phyloP scores from a whole-genome alignment of 768 basidiomycete species.

The Lactarius trivialis region DNA sequence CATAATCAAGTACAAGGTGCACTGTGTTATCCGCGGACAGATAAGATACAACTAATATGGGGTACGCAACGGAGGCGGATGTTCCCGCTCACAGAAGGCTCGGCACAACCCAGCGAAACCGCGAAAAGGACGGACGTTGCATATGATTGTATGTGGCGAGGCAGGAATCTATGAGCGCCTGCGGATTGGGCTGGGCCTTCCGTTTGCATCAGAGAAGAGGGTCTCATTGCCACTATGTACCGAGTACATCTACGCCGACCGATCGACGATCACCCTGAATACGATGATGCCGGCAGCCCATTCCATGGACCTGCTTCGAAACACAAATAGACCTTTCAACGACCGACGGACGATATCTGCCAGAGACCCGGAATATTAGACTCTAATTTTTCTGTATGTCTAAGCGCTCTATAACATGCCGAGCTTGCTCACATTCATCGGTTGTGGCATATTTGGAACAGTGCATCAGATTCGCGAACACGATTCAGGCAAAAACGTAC shows the following conservation, averaged over 20 bases:
- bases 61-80: not conserved
- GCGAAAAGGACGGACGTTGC: not conserved
- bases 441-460: not conserved
- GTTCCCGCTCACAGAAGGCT: not conserved
- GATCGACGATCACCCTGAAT: not conserved
- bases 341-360: not conserved
- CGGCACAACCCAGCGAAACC: not conserved
- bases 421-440: not conserved
- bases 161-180: not conserved
- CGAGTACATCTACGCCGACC: not conserved
- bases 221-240: not conserved
- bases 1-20: not conserved
- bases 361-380: not conserved
- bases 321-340: not conserved
- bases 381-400: not conserved
- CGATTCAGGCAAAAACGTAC: not conserved
- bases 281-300: not conserved
- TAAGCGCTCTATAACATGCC: not conserved
- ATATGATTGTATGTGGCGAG: not conserved
- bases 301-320: not conserved
- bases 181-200: too few species aligned
- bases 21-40: not conserved
- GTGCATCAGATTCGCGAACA: not conserved
- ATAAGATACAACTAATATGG: not conserved
- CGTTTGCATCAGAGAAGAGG: not conserved